Percentiles rank a stretch among this genome's conserved stretches.
Conservation (phyloP, 169 alveolate genomes). For the Plasmodium falciparum region DNA sequence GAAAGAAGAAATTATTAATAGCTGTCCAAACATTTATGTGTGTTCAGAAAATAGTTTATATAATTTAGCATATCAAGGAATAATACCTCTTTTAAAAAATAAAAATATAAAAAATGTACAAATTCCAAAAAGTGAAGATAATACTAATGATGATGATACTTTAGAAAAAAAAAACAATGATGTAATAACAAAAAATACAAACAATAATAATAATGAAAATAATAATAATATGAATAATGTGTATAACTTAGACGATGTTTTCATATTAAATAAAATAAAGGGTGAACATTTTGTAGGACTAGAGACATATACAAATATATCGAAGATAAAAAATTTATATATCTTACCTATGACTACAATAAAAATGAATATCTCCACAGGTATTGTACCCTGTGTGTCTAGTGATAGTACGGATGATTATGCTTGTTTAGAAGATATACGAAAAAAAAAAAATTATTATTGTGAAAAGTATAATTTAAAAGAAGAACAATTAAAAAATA, state of each 20-base stretch:
- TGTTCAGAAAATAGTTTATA: slow-evolving; percentile 82
- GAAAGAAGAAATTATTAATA: slow-evolving; percentile 77
- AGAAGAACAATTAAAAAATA: slow-evolving; percentile 76
- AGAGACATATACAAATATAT: slow-evolving; percentile 94
- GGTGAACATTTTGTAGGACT: slow-evolving; percentile 96
- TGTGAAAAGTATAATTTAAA: slow-evolving; percentile 84
- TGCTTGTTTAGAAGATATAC: slow-evolving; percentile 94
- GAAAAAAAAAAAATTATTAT: slow-evolving; percentile 89
- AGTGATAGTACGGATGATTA: slow-evolving; percentile 99
- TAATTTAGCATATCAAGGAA: slow-evolving; percentile 97
- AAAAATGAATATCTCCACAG: slow-evolving; percentile 97
- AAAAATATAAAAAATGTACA: neutral
- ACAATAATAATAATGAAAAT: slow-evolving; percentile 20
- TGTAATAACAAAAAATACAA: neutral
- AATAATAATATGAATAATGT: neutral
- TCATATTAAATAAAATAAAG: slow-evolving; percentile 79
- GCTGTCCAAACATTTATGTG: slow-evolving; percentile 80
- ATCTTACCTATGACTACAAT: slow-evolving; percentile 98
- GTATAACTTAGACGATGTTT: slow-evolving; percentile 50
- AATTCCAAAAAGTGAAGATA: neutral
- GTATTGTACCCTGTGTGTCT: slow-evolving; percentile 99
- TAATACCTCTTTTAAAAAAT: slow-evolving; percentile 71
- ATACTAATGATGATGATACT: no score
- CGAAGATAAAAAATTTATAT: slow-evolving; percentile 92
- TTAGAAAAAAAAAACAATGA: neutral